Conservation (phyloP, 2,329 filamentous ascomycete genomes). For the Sarocladiaceae sp. region DNA sequence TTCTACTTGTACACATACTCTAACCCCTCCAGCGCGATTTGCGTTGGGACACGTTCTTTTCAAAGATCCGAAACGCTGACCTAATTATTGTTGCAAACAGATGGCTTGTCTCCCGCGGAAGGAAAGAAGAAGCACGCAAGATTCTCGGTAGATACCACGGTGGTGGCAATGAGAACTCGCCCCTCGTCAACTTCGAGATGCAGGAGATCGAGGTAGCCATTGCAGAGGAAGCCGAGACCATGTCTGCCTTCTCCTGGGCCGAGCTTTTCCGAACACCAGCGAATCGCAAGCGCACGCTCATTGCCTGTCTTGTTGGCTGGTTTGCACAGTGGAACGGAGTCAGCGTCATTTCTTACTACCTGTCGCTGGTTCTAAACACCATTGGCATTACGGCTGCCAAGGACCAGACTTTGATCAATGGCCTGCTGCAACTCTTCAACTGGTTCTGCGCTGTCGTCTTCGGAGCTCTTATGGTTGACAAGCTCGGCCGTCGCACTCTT, state of each 20-base stretch:
- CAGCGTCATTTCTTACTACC: constrained; percentile 1
- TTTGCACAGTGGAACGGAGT: constrained; percentile 9
- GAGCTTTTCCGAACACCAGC: constrained; percentile 15
- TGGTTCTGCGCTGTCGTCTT: constrained; percentile 26
- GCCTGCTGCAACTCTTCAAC: constrained; percentile 35
- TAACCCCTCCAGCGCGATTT: no score
- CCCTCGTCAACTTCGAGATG: constrained; percentile 36
- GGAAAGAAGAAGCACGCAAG: constrained; percentile 28
- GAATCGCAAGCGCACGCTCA: constrained; percentile 20
- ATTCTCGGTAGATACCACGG: constrained; percentile 37
- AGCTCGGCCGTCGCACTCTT: constrained; percentile 36
- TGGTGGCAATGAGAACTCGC: constrained; percentile 33
- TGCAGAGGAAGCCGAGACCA: constrained; percentile 22
- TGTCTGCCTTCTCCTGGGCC: constrained; percentile 24
- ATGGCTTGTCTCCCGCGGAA: constrained; percentile 27
- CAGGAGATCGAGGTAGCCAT: constrained; percentile 34
- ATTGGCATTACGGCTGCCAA: constrained; percentile 29
- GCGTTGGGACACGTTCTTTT: no score
- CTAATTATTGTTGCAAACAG: no score
- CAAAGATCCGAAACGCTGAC: no score
- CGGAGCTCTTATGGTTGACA: constrained; percentile 35
- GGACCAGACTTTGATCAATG: constrained; percentile 35
- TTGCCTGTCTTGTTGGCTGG: constrained; percentile 15
- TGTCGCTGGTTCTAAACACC: constrained; percentile 19
- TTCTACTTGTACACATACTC: no score